These are phyloP conservation scores for Tylopilus rubrobrunneus DNA, from an alignment of 768 basidiomycete species.

Conservation along the genomic window DNA sequence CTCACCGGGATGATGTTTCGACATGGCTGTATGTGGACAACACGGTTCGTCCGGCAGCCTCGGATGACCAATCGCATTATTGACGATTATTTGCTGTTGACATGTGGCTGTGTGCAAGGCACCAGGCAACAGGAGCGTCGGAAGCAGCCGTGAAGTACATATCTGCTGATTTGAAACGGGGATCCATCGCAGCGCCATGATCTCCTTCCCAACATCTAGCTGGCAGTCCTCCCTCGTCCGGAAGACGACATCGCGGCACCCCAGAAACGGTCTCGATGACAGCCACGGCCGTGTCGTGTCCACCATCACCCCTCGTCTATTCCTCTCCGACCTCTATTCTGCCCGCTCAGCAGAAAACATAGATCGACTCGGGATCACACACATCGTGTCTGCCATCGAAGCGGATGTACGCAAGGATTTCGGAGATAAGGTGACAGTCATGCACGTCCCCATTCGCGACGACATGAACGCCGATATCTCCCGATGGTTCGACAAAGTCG, in stretches of 20 bases:
- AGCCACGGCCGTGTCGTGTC: constrained; percentile 22
- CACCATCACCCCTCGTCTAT: constrained; percentile 47
- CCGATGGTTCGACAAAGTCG: constrained; percentile 44
- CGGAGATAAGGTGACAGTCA: constrained; percentile 33
- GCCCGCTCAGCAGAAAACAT: constrained; percentile 50
- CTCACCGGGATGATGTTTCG: constrained; percentile 85
- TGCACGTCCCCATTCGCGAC: constrained; percentile 55
- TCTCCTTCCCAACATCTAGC: constrained; percentile 29
- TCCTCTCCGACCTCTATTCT: constrained; percentile 58
- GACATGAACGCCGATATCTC: constrained; percentile 38
- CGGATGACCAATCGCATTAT: constrained; percentile 7
- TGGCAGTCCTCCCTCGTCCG: constrained; percentile 28
- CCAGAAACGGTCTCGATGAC: constrained; percentile 4
- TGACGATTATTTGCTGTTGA: constrained; percentile 9
- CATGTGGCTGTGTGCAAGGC: constrained; percentile 13
- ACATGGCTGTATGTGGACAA: constrained; percentile 48
- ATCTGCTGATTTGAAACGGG: constrained; percentile 10
- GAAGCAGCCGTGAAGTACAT: not conserved
- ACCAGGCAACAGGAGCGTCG: no score
- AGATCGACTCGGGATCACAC: constrained; percentile 61
- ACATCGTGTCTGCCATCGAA: constrained; percentile 67
- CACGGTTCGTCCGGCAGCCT: not conserved
- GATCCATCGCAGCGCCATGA: constrained; percentile 17
- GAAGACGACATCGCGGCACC: constrained; percentile 15
- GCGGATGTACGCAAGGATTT: constrained; percentile 26